Percentiles rank a stretch among this genome's conserved stretches.
phyloP scores from a whole-genome alignment of 352 stramenopile species.

The Phytophthora tubulina region DNA sequence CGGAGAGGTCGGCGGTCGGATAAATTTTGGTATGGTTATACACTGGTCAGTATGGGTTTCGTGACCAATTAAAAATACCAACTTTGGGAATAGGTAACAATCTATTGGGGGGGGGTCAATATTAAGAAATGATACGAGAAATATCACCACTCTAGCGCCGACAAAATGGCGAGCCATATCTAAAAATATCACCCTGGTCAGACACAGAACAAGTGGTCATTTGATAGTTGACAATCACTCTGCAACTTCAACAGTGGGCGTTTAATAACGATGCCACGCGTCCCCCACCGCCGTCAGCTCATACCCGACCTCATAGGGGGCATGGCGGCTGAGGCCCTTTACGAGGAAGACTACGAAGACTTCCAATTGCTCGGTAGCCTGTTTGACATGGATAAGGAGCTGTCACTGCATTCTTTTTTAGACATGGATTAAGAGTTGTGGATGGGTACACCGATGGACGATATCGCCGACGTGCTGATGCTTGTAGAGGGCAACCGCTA shows the following conservation, averaged over 20 bases:
- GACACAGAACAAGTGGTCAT: conserved; percentile 3
- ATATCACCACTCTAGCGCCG: conserved; percentile 7
- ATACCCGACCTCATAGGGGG: not conserved
- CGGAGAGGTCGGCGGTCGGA: no score
- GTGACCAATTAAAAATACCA: no score
- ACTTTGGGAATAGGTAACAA: no score
- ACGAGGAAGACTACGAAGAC: conserved; percentile 13
- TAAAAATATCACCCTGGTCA: conserved; percentile 12
- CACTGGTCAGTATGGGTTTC: no score
- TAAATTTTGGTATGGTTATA: no score
- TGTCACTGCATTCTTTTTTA: not conserved
- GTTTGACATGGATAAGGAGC: not conserved
- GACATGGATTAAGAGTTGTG: not conserved
- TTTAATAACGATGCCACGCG: not conserved
- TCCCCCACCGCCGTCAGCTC: conserved; percentile 9
- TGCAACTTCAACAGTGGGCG: conserved; percentile 2
- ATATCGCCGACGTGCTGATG: not conserved
- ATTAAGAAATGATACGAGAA: conserved; percentile 8
- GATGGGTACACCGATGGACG: not conserved
- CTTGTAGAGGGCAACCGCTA: not conserved
- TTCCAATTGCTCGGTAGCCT: conserved; percentile 4
- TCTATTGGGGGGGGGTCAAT: not conserved
- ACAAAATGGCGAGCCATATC: conserved; percentile 3
- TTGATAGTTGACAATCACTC: conserved; percentile 2
- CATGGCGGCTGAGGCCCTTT: not conserved